Evolutionary conservation across 2,329 filamentous ascomycete species (phyloP).

Genomic region (Juglanconis sp.): DNA sequence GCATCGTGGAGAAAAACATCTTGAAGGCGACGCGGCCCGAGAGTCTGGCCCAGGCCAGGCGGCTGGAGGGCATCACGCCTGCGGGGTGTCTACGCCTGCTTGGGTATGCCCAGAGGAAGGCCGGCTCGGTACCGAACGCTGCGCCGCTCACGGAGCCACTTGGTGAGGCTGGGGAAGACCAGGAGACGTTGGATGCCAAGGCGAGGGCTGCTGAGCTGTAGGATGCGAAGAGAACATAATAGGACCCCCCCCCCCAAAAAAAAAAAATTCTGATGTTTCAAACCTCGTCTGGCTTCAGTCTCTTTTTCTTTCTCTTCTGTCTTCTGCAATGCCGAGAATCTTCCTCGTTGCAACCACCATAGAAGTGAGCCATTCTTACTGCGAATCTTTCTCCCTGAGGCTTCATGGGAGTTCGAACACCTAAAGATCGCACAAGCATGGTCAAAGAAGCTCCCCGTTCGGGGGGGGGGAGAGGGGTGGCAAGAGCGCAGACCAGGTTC

Average conservation of each 20-base stretch:
- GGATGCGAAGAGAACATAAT: not conserved
- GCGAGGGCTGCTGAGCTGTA: slow-evolving; percentile 35
- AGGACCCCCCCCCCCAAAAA: not conserved
- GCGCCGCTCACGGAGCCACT: slow-evolving; percentile 16
- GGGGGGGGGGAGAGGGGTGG: no score
- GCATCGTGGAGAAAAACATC: slow-evolving; percentile 72
- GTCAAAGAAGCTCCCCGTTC: no score
- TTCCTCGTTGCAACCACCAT: no score
- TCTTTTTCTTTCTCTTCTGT: no score
- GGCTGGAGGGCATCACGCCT: slow-evolving; percentile 77
- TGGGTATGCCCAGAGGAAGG: slow-evolving; percentile 46
- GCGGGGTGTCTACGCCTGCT: slow-evolving; percentile 60
- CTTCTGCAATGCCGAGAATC: no score
- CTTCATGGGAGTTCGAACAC: no score
- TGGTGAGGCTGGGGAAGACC: slow-evolving; percentile 30
- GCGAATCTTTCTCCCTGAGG: no score
- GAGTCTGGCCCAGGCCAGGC: slow-evolving; percentile 80
- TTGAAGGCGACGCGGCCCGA: slow-evolving; percentile 72
- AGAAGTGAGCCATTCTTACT: no score
- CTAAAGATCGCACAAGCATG: no score
- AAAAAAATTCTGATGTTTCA: not conserved
- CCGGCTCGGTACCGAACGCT: no score
- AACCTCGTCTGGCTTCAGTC: not conserved
- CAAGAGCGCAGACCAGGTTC: no score
- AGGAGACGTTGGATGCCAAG: slow-evolving; percentile 38